Conservation (phyloP, 2,329 filamentous ascomycete species). For the Cryphonectria japonica region DNA sequence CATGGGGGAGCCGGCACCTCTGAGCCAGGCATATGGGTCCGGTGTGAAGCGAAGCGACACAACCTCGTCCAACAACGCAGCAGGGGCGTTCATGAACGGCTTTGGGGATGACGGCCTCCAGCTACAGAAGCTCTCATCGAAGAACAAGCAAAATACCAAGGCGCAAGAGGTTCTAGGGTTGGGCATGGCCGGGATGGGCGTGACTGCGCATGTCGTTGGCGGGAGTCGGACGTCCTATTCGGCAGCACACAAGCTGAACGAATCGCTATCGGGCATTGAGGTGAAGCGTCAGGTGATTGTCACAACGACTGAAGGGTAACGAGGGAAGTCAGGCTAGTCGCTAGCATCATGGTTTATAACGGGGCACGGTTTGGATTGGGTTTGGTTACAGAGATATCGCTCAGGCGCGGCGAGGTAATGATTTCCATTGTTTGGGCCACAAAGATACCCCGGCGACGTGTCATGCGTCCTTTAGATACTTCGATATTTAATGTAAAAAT, state of each 20-base stretch:
- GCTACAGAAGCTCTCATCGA: neutral
- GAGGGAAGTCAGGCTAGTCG: neutral
- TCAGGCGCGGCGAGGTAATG: neutral
- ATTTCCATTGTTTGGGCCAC: neutral
- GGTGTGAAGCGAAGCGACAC: slow-evolving; percentile 5
- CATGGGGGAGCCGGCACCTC: slow-evolving; percentile 1
- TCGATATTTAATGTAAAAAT: neutral
- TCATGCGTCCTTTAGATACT: neutral
- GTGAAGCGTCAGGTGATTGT: slow-evolving; percentile 23
- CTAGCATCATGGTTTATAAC: neutral
- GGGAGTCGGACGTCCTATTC: neutral
- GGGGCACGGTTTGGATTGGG: neutral
- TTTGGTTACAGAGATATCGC: neutral
- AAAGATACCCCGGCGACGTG: neutral
- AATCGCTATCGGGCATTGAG: slow-evolving; percentile 17
- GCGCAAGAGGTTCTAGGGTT: slow-evolving; percentile 13
- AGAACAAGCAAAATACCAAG: slow-evolving; percentile 1
- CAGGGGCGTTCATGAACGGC: neutral
- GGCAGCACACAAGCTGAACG: neutral
- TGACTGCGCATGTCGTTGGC: slow-evolving; percentile 22
- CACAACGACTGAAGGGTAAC: slow-evolving; percentile 9
- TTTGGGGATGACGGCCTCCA: neutral
- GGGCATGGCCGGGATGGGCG: slow-evolving; percentile 8
- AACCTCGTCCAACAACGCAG: neutral
- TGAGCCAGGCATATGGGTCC: slow-evolving; percentile 1